These are phyloP conservation scores for Borovskyia barvae DNA, from an alignment of 208 protist genomes.

Conservation along the genomic window DNA sequence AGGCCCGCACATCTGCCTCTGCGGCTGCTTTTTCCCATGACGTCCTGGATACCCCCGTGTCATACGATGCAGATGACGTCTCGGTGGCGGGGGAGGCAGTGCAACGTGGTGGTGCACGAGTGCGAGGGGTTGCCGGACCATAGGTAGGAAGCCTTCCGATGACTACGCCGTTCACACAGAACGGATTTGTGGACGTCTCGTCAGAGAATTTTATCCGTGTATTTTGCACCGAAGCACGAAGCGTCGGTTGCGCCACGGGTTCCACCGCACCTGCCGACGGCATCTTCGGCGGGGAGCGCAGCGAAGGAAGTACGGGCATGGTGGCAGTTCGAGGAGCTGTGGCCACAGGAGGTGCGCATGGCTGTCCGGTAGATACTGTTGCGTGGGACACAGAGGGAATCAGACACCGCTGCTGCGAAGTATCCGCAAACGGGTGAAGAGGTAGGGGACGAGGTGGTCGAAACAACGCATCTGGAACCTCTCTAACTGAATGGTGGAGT, in stretches of 20 bases:
- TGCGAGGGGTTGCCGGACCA: not conserved
- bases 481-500: too few relatives aligned
- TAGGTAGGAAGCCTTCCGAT: constrained; percentile 17
- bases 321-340: too few relatives aligned
- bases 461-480: too few relatives aligned
- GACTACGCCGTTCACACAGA: constrained; percentile 18
- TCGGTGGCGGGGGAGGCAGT: not conserved
- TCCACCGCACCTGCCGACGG: too few relatives aligned
- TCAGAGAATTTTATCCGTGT: not conserved
- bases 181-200: constrained; percentile 10
- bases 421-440: too few relatives aligned
- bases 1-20: constrained; percentile 21
- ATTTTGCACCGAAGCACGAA: not conserved
- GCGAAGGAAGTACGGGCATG: too few relatives aligned
- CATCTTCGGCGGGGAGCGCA: too few relatives aligned
- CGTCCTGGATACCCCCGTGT: not conserved
- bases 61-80: not conserved
- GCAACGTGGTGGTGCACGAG: not conserved
- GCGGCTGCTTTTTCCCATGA: constrained; percentile 14
- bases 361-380: not conserved
- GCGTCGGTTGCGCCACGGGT: not conserved
- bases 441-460: too few relatives aligned
- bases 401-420: too few relatives aligned
- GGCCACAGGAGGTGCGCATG: too few relatives aligned
- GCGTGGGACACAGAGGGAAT: too few relatives aligned